A percentile compares a stretch with the other conserved stretches of the same genome.
Conservation (phyloP, 2,329 filamentous ascomycete genomes). For the Plenodomus lindquistii region DNA sequence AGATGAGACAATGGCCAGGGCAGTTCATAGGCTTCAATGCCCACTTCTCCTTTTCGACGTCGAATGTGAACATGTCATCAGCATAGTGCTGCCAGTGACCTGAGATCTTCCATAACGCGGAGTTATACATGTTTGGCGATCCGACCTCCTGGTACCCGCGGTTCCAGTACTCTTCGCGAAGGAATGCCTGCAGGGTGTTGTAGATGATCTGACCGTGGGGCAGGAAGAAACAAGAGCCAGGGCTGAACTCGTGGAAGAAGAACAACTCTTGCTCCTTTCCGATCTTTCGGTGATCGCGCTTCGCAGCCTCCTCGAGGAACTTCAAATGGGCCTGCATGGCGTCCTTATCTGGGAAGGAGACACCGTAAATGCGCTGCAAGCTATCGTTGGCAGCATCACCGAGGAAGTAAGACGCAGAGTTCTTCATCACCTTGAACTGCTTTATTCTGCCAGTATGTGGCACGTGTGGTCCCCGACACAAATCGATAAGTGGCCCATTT, state of each 20-base stretch:
- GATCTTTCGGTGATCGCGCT: conserved; percentile 92
- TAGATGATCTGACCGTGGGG: conserved; percentile 93
- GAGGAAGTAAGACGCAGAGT: conserved; percentile 85
- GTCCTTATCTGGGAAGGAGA: conserved; percentile 97
- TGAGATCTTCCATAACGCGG: conserved; percentile 88
- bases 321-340: conserved; percentile 89
- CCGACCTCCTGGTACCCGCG: conserved; percentile 94
- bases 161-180: conserved; percentile 87
- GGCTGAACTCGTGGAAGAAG: conserved; percentile 94
- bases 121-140: conserved; percentile 95
- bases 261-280: conserved; percentile 96
- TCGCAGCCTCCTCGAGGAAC: conserved; percentile 96
- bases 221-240: conserved; percentile 88
- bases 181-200: conserved; percentile 80
- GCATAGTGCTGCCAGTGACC: conserved; percentile 93
- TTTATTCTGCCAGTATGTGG: conserved; percentile 93
- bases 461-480: conserved; percentile 94
- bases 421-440: conserved; percentile 91
- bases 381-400: conserved; percentile 94
- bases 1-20: conserved; percentile 89
- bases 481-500: conserved; percentile 90
- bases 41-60: conserved; percentile 80
- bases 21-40: conserved; percentile 98
- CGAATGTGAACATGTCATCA: conserved; percentile 93
- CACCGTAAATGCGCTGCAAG: conserved; percentile 92